These are phyloP conservation scores for Coemansia biformis DNA, from an alignment of 192 early-diverging fungal genomes.

Conservation along the genomic window DNA sequence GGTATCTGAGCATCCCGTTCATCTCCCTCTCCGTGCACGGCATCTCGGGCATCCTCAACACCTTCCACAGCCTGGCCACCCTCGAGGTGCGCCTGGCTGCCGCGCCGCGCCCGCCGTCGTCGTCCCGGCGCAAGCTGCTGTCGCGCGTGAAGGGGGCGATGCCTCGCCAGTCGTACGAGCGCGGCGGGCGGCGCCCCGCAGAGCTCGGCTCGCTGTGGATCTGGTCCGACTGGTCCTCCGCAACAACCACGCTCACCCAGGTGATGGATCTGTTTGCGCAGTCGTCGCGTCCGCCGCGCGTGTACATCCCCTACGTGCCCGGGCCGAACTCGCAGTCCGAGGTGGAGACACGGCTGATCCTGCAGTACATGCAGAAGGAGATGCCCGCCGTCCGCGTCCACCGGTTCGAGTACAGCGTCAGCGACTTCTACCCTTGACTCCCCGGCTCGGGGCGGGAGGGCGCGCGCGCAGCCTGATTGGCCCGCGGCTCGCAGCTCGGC, in stretches of 20 bases:
- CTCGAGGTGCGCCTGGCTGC: slow-evolving; percentile 45
- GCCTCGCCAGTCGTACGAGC: slow-evolving; percentile 23
- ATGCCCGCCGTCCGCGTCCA: slow-evolving; percentile 36
- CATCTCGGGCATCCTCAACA: slow-evolving; percentile 33
- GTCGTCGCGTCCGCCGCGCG: slow-evolving; percentile 23
- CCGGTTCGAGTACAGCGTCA: slow-evolving; percentile 45
- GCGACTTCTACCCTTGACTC: slow-evolving; percentile 25
- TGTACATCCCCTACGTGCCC: slow-evolving; percentile 42
- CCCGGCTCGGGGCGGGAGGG: no score
- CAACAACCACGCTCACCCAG: slow-evolving; percentile 35
- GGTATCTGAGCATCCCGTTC: slow-evolving; percentile 49
- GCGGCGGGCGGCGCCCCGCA: slow-evolving; percentile 17
- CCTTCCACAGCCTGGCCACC: slow-evolving; percentile 35
- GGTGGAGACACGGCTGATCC: slow-evolving; percentile 42
- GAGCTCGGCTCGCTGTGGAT: slow-evolving; percentile 45
- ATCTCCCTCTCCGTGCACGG: slow-evolving; percentile 42
- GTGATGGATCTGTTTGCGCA: slow-evolving; percentile 42
- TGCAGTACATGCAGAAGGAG: slow-evolving; percentile 46
- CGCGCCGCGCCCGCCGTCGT: slow-evolving; percentile 20
- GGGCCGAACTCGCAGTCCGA: slow-evolving; percentile 37
- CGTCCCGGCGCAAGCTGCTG: slow-evolving; percentile 42
- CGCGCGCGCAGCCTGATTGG: no score
- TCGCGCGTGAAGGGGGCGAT: slow-evolving; percentile 36
- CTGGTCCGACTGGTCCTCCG: slow-evolving; percentile 48
- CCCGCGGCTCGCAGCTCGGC: no score